phyloP scores from a whole-genome alignment of 768 basidiomycete species.

The Nidularia pulvinata region DNA sequence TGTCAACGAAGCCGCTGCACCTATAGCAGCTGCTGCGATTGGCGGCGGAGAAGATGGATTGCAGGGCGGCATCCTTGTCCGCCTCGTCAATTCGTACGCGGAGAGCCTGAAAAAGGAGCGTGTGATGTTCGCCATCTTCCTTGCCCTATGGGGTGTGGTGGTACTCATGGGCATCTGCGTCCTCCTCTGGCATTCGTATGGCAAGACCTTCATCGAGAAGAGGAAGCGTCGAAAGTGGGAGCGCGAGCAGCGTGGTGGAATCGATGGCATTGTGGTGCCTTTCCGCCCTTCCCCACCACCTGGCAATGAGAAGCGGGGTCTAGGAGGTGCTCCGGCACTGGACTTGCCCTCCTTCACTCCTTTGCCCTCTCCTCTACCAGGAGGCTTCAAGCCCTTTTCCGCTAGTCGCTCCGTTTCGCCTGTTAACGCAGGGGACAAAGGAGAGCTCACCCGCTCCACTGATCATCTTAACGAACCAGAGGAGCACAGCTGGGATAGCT shows the following conservation, averaged over 20 bases:
- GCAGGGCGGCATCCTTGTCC: slow-evolving; percentile 58
- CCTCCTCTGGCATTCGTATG: slow-evolving; percentile 75
- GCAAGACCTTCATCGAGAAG: slow-evolving; percentile 41
- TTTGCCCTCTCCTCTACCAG: slow-evolving; percentile 37
- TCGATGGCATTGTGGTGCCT: slow-evolving; percentile 42
- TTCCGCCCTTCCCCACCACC: slow-evolving; percentile 14
- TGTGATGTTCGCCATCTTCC: slow-evolving; percentile 81
- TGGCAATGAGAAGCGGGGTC: slow-evolving; percentile 15
- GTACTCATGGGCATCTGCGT: slow-evolving; percentile 76
- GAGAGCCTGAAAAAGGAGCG: slow-evolving; percentile 76
- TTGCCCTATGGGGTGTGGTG: slow-evolving; percentile 82
- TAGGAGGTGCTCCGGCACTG: slow-evolving; percentile 11
- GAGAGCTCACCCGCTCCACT: slow-evolving; percentile 1
- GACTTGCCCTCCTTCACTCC: slow-evolving; percentile 50
- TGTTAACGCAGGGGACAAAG: slow-evolving; percentile 2
- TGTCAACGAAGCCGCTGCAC: slow-evolving; percentile 74
- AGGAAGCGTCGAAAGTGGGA: slow-evolving; percentile 49
- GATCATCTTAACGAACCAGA: slow-evolving; percentile 3
- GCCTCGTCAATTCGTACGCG: slow-evolving; percentile 74
- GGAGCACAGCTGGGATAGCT: slow-evolving; percentile 42
- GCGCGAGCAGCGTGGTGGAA: slow-evolving; percentile 46
- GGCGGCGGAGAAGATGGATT: slow-evolving; percentile 50
- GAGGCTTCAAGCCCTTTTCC: slow-evolving; percentile 32
- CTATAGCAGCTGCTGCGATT: slow-evolving; percentile 84
- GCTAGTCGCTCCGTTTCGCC: slow-evolving; percentile 17